A percentile compares a stretch with the other conserved stretches of the same genome.
Conservation (phyloP, 2,329 filamentous ascomycete genomes). For the Fusarium abutilonis region DNA sequence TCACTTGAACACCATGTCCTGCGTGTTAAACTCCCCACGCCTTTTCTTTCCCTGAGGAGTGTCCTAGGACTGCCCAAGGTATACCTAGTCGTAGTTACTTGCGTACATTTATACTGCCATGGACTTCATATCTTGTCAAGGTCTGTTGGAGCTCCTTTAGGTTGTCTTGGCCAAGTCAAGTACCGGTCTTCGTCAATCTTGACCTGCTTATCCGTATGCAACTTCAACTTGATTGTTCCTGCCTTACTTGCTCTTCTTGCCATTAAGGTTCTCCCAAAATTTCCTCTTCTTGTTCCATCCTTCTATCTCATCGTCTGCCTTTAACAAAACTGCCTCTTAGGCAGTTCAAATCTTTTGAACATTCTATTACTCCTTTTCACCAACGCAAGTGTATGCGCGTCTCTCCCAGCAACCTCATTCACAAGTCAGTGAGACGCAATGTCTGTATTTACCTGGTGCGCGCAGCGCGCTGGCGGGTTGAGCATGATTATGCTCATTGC, state of each 20-base stretch:
- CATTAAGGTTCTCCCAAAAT: neutral
- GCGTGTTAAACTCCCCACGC: neutral
- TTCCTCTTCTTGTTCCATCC: slow-evolving; percentile 1
- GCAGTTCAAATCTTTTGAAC: slow-evolving; percentile 8
- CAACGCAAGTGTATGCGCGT: neutral
- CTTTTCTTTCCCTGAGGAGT: slow-evolving; percentile 1
- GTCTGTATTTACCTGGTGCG: slow-evolving; percentile 65
- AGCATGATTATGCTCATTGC: slow-evolving; percentile 61
- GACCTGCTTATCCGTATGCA: slow-evolving; percentile 4
- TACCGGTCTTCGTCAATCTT: neutral
- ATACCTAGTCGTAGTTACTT: neutral
- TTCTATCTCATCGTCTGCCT: slow-evolving; percentile 1
- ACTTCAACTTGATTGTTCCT: neutral
- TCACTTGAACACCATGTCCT: slow-evolving; percentile 1
- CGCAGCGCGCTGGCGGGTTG: slow-evolving; percentile 64
- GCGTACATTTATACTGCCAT: neutral
- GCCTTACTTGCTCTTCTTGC: slow-evolving; percentile 1
- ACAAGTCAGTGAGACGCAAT: slow-evolving; percentile 47
- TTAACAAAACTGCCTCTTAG: slow-evolving; percentile 2
- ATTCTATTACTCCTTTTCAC: slow-evolving; percentile 2
- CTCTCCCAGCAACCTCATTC: neutral
- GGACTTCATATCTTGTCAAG: slow-evolving; percentile 1
- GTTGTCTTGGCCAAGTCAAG: slow-evolving; percentile 1
- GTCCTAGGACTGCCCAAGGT: neutral
- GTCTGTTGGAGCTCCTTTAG: neutral